These are phyloP conservation scores for Penicillium paneum DNA, from an alignment of 2,329 filamentous ascomycete species.

Conservation along the genomic window DNA sequence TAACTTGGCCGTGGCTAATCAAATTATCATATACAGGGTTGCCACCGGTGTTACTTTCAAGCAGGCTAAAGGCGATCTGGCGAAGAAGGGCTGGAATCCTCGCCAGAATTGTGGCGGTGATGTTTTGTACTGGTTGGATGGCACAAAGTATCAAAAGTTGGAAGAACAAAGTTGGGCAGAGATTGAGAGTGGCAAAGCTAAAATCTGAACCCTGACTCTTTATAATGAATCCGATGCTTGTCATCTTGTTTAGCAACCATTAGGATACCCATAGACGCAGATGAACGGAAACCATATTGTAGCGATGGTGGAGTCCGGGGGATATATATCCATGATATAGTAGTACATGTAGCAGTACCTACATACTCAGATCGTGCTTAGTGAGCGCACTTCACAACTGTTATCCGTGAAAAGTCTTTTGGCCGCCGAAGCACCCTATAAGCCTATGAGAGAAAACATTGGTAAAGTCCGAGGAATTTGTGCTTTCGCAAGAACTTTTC, in stretches of 20 bases:
- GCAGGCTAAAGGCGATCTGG: constrained; percentile 46
- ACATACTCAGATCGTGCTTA: no score
- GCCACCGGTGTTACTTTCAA: constrained; percentile 51
- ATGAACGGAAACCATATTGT: background rate
- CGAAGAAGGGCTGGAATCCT: constrained; percentile 44
- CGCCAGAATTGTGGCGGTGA: constrained; percentile 33
- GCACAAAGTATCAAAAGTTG: constrained; percentile 39
- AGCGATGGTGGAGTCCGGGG: no score
- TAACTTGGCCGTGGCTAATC: background rate
- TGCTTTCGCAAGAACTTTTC: no score
- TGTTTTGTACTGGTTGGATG: constrained; percentile 46
- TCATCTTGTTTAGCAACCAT: background rate
- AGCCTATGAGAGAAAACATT: no score
- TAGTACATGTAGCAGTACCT: no score
- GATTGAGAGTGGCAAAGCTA: constrained; percentile 46
- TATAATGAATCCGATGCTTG: background rate
- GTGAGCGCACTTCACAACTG: no score
- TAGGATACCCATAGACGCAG: background rate
- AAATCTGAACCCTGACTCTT: constrained; percentile 30
- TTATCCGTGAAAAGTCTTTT: no score
- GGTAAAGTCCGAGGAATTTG: no score
- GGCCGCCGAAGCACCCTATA: no score
- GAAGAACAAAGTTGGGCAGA: constrained; percentile 38
- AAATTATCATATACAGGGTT: constrained; percentile 29
- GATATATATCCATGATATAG: no score